phyloP scores from a whole-genome alignment of 768 basidiomycete genomes.

The Tylopilus balloui region DNA sequence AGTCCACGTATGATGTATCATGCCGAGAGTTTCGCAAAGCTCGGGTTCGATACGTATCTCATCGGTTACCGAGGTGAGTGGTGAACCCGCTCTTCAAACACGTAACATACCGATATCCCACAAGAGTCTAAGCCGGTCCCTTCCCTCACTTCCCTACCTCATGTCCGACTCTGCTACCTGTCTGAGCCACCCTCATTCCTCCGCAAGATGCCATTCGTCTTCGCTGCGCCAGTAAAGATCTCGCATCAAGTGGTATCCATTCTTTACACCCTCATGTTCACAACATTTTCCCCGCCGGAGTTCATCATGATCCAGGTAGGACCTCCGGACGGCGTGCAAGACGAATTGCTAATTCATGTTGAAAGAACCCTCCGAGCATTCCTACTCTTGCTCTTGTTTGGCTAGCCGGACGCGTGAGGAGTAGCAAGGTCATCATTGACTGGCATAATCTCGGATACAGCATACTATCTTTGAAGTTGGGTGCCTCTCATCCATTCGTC shows the following conservation, averaged over 20 bases:
- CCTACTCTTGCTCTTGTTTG: conserved; percentile 88
- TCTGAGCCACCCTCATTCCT: conserved; percentile 55
- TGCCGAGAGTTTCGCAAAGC: conserved; percentile 83
- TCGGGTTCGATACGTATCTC: conserved; percentile 71
- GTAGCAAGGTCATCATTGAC: conserved; percentile 90
- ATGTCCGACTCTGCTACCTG: conserved; percentile 64
- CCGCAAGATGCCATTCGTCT: conserved; percentile 53
- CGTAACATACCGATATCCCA: not conserved
- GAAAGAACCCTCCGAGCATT: conserved; percentile 93
- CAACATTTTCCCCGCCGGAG: conserved; percentile 64
- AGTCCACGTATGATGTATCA: conserved; percentile 99
- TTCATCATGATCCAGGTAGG: conserved; percentile 87
- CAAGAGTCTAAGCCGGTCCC: conserved; percentile 76
- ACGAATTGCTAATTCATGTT: conserved; percentile 2
- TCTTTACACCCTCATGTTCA: conserved; percentile 55
- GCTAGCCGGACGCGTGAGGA: conserved; percentile 59
- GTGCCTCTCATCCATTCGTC: conserved; percentile 63
- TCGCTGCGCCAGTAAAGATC: conserved; percentile 82
- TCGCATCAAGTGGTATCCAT: conserved; percentile 62
- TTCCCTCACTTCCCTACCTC: conserved; percentile 61
- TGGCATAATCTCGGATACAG: conserved; percentile 99
- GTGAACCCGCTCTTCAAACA: not conserved
- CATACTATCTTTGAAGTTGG: conserved; percentile 82
- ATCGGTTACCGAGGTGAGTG: conserved; percentile 80
- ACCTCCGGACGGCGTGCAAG: conserved; percentile 1